Base-by-base conservation (phyloP, 2,329 filamentous ascomycete species). In the Apiospora phragmitis region DNA sequence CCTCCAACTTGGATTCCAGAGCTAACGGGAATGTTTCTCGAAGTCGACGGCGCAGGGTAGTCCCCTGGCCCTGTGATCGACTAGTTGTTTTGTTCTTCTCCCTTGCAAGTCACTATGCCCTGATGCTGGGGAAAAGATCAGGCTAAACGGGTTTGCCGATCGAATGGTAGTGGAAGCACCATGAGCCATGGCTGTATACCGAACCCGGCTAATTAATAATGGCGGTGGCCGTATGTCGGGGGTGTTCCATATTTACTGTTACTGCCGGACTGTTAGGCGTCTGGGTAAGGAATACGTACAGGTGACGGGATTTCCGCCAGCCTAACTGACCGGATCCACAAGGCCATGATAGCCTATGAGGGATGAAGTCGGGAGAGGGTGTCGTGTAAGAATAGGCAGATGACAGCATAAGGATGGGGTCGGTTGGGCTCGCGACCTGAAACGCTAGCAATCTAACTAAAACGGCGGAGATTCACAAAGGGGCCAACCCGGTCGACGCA, bases 221-320 rank as follows among this genome's bases (percentile, higher is more conserved):
- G 29, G 51, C 26, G 51, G 51, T 59, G 51, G 51, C 51, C 51
- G 51, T 32, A 21, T 18, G 16, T 8, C 29, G 16, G 16, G 49
- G 16, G 26, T 55, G 51, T 9, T 35, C 51, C 51, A 59, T 59
- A 59, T 59, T 35, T 59, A 29, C 29, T 59, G 29, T 59, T 59
- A 59, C 51, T 59, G 29, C 51, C 51, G 51, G 51, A 59, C 51
- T 59, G 51, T 59, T 59, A 8, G 51, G n/a, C 51, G 51, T 59
- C 16, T 12, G 35, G 16, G 49, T 26, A 1, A 1, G 21, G 29
- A 18, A 59, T 18, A 35, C 7, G 29, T 9, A 59, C 51, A 16
- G 51, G 18, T 21, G 16, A 32, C 51, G 51, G 51, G 29, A 32
- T 59, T 59, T 32, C 51, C 29, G 26, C 51, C 29, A 26, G n/a